Evolutionary conservation across 2,329 filamentous ascomycete species (phyloP), one percentile per base, ranked within the genome.

Genomic region (Teratosphaeria destructans): DNA sequence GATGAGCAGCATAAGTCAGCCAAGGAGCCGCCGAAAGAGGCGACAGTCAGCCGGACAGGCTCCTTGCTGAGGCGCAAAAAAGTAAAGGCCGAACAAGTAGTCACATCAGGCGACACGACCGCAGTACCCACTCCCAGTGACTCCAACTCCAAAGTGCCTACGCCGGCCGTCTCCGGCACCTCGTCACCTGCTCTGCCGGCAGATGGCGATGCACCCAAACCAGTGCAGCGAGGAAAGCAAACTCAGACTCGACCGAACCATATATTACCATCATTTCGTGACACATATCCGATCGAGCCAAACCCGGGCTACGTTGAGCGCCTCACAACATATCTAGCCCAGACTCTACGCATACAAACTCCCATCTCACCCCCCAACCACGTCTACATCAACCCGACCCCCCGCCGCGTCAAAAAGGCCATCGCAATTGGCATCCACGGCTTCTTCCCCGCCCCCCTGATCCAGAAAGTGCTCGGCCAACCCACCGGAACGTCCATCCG

Each of bases 381-480:
- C 71, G 84, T 96, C 5, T 87, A 85, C 65, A 81, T 90, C 65
- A 81, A 90, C 35, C 85, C 85, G 53, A 83, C 88, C 0, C 67
- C 68, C 34, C 88, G 85, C 0, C 87, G 82, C 64, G 85, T 97
- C 54, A 90, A 85, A 69, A 94, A 88, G 65, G 94, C 94, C 12
- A 81, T 99, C 5, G 91, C 92, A 1, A 96, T 99, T 65, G 94
- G 94, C 47, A 85, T 99, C 1, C 94, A 99, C 72, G 94, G 94
- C 0, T 88, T 95, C 61, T 96, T 97, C 65, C 94, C 94, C 0
- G 90, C 90, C 0, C 84, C 88, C 0, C 83, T 95, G 52, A 81
- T 99, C 39, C 87, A 94, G n/a, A 88, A 87, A 23, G 88, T 99
- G 66, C 86, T 97, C 16, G 94, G 94, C 0, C 93, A 96, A 67